Percentiles rank a stretch among this genome's conserved stretches.
Conservation (phyloP, 139 green algal species). For the Tetraselmis striata region DNA sequence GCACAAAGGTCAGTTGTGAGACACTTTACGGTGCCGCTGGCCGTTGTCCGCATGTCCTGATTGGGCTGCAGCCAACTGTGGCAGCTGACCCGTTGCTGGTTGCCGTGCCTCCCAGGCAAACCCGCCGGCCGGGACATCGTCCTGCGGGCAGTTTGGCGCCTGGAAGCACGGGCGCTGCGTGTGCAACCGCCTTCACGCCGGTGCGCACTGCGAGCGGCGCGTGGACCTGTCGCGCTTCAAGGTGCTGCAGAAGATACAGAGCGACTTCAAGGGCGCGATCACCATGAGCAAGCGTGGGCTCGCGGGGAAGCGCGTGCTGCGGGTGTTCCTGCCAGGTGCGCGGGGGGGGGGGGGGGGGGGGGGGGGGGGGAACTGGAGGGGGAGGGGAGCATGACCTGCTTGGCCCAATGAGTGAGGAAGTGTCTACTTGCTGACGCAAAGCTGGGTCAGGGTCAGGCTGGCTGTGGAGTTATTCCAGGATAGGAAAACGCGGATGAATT, state of each 20-base stretch:
- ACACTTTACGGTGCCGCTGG: no score
- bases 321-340: constrained; percentile 12
- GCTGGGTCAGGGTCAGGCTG: no score
- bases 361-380: no score
- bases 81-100: background rate
- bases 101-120: background rate
- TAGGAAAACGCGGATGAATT: no score
- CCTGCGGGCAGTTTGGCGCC: background rate
- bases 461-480: no score
- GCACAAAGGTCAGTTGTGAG: background rate
- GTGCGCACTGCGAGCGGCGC: background rate
- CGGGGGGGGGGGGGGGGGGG: no score
- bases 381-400: no score
- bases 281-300: constrained; percentile 3
- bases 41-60: no score
- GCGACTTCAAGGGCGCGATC: background rate
- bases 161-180: background rate
- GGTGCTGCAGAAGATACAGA: background rate
- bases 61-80: background rate
- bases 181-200: background rate
- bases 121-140: no score
- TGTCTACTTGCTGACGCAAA: no score
- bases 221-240: background rate
- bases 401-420: no score
- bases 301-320: background rate